These are phyloP conservation scores for Verticillium isaacii DNA, from an alignment of 2,329 filamentous ascomycete genomes.

Conservation along the genomic window DNA sequence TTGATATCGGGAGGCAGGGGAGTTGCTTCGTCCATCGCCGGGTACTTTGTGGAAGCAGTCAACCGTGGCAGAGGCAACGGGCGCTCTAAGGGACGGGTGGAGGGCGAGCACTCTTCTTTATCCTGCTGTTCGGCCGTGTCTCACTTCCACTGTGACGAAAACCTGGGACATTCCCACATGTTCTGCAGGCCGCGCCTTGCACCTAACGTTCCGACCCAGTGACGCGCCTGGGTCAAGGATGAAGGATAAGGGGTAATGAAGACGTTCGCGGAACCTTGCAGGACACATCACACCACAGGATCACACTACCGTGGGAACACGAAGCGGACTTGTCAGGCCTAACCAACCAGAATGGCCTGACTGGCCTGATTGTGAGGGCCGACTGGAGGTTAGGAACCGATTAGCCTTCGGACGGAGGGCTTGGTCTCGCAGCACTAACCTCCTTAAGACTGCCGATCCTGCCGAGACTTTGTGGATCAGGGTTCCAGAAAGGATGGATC, in stretches of 20 bases:
- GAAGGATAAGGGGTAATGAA: background rate
- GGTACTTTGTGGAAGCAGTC: background rate
- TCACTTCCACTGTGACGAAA: background rate
- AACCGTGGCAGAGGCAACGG: background rate
- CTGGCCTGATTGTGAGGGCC: background rate
- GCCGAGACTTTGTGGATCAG: background rate
- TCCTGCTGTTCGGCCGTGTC: background rate
- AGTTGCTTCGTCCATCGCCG: slow-evolving; percentile 9
- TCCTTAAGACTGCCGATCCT: background rate
- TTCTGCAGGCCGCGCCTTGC: background rate
- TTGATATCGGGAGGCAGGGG: slow-evolving; percentile 19
- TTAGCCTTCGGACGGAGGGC: background rate
- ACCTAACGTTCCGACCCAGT: background rate
- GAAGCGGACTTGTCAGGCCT: background rate
- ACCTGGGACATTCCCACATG: background rate
- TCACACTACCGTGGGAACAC: background rate
- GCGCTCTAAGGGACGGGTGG: background rate
- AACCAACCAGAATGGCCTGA: background rate
- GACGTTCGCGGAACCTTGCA: background rate
- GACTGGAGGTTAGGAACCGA: background rate
- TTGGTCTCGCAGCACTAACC: background rate
- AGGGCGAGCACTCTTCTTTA: background rate
- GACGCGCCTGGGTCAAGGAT: background rate
- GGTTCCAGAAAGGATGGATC: background rate
- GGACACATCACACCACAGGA: background rate